These are phyloP conservation scores for Colletotrichum cereale DNA, from an alignment of 2,329 filamentous ascomycete genomes.

Conservation along the genomic window DNA sequence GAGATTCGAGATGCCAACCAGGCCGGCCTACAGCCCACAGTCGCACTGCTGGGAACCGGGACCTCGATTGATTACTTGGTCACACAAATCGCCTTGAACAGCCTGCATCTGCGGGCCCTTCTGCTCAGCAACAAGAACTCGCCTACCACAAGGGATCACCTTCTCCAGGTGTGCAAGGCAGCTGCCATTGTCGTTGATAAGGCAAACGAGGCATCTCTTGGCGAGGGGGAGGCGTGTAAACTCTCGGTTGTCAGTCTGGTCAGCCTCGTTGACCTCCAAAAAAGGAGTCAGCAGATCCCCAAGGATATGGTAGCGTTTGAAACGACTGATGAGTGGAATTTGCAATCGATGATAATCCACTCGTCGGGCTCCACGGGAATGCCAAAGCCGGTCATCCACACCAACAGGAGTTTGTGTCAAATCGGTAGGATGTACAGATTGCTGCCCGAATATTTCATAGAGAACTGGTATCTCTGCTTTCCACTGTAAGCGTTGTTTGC, in stretches of 20 bases:
- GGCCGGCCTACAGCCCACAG: constrained; percentile 10
- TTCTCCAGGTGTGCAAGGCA: constrained; percentile 19
- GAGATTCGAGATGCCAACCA: not conserved
- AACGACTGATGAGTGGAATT: constrained; percentile 27
- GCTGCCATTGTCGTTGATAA: constrained; percentile 9
- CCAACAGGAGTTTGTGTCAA: constrained; percentile 29
- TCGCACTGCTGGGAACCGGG: constrained; percentile 19
- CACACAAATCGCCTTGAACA: constrained; percentile 22
- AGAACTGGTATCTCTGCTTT: constrained; percentile 37
- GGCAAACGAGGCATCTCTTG: constrained; percentile 17
- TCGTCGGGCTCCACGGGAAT: constrained; percentile 31
- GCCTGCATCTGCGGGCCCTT: constrained; percentile 7
- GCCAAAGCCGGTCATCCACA: constrained; percentile 30
- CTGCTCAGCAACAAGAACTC: constrained; percentile 36
- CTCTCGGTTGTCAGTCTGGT: not conserved
- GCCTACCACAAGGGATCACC: constrained; percentile 3
- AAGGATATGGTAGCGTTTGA: not conserved
- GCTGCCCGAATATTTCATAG: constrained; percentile 24
- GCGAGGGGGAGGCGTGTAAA: not conserved
- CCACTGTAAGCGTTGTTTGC: constrained; percentile 6
- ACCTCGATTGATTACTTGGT: constrained; percentile 27
- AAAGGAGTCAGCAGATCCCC: no score
- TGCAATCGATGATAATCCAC: constrained; percentile 35
- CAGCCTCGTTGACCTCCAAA: not conserved
- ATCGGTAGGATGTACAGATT: constrained; percentile 29